A percentile compares a stretch with the other conserved stretches of the same genome.
Evolutionary conservation across 2,329 filamentous ascomycete genomes (phyloP).

Genomic region (Apiospora hydei): DNA sequence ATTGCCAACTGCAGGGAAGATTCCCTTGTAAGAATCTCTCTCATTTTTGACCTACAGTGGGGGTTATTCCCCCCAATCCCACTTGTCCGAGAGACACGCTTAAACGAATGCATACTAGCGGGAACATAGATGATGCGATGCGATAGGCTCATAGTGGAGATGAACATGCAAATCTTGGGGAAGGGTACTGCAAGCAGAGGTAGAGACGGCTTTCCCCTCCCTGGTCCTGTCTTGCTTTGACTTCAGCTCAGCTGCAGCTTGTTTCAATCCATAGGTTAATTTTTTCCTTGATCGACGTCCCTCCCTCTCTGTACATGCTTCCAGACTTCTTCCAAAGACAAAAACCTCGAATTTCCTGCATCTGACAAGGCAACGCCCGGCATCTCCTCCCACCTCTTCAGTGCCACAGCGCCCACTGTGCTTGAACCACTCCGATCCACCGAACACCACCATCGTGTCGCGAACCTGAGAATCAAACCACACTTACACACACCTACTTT

Average conservation of each 20-base stretch:
- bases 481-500: background rate
- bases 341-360: constrained; percentile 9
- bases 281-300: background rate
- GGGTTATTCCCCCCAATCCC: constrained; percentile 16
- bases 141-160: constrained; percentile 16
- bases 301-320: background rate
- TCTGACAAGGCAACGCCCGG: constrained; percentile 10
- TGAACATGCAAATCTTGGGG: constrained; percentile 20
- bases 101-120: constrained; percentile 17
- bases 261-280: constrained; percentile 9
- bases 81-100: background rate
- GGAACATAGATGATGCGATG: constrained; percentile 24
- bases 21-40: background rate
- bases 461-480: background rate
- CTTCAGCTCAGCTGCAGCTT: constrained; percentile 20
- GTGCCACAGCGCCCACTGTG: constrained; percentile 9
- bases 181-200: constrained; percentile 7
- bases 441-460: background rate
- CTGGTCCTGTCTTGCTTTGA: constrained; percentile 15
- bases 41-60: background rate
- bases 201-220: constrained; percentile 6
- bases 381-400: background rate
- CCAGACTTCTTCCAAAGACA: background rate
- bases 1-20: background rate
- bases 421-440: constrained; percentile 14